phyloP scores from a whole-genome alignment of 78 protist species.

The Dictyostelium discoideum region DNA sequence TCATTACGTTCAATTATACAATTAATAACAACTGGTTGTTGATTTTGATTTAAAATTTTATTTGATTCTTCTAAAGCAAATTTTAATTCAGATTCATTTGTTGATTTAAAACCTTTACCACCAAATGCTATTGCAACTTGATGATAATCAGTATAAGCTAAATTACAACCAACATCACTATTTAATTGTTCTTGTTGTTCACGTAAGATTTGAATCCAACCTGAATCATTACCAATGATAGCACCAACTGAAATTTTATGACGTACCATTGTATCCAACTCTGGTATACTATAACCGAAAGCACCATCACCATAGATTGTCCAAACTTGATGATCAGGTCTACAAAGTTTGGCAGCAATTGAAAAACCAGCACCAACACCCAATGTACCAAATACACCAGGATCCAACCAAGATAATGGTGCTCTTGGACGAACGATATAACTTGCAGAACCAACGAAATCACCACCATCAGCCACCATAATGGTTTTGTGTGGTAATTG shows the following conservation, averaged over 20 bases:
- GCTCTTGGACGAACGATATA: slow-evolving; percentile 84
- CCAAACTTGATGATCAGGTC: slow-evolving; percentile 89
- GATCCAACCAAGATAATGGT: slow-evolving; percentile 91
- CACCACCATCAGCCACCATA: slow-evolving; percentile 91
- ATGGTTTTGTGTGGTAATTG: slow-evolving; percentile 28
- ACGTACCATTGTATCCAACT: slow-evolving; percentile 86
- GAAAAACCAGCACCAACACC: slow-evolving; percentile 92
- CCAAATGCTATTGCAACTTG: slow-evolving; percentile 82
- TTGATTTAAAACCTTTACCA: slow-evolving; percentile 62
- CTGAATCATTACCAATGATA: slow-evolving; percentile 90
- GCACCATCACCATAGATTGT: slow-evolving; percentile 90
- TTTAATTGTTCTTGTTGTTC: slow-evolving; percentile 19
- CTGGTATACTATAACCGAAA: slow-evolving; percentile 85
- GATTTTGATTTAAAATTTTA: slow-evolving; percentile 14
- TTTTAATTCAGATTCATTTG: slow-evolving; percentile 2
- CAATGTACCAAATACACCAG: slow-evolving; percentile 91
- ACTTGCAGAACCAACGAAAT: slow-evolving; percentile 88
- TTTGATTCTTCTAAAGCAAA: slow-evolving; percentile 35
- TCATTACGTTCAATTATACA: slow-evolving; percentile 81
- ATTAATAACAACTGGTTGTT: slow-evolving; percentile 85
- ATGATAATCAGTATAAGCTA: slow-evolving; percentile 75
- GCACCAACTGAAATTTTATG: slow-evolving; percentile 80
- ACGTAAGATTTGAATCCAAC: slow-evolving; percentile 87
- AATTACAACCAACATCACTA: slow-evolving; percentile 74
- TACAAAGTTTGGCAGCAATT: slow-evolving; percentile 82